Evolutionary conservation across 176 grass and related monocot species (phyloP), one percentile per base, ranked within the genome.

Genomic region (Lolium perenne): DNA sequence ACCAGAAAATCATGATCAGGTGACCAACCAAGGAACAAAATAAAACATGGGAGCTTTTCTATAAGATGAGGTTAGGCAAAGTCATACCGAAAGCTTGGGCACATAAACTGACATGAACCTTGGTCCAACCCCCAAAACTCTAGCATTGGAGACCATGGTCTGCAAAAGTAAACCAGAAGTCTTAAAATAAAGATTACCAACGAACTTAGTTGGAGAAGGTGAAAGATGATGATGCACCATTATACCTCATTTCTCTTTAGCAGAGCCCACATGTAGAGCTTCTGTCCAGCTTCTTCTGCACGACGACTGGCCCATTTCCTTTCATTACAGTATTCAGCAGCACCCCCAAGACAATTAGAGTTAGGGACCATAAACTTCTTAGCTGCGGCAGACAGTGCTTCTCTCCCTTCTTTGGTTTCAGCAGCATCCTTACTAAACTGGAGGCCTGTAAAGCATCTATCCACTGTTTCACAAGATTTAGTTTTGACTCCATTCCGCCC

Each of bases 71-170:
- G 64, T 35, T 53, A 77, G 40, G 55, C n/a, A 56, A 71, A 82
- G 75, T 35, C 82, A 77, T 95, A 98, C 97, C 67, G 88, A 94
- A 82, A 95, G 87, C 66, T 91, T 95, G 56, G 90, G 88, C 49
- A 98, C 76, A 78, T 98, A 95, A 82, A 95, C 70, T 88, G 97
- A 94, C 93, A 95, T 92, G 73, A 98, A 98, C 85, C 88, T 98
- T 49, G 94, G 94, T 84, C 97, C 97, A 57, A 98, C 82, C 82
- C 92, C 97, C 76, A 95, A 65, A 86, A 98, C 94, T 91, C 94
- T 94, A 71, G 94, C 94, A 86, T 85, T 84, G 67, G 86, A 91
- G 82, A 92, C 61, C 26, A 91, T 41, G 68, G 89, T 71, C 97
- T 98, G 92, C 60, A 89, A 87, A 91, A 76, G 70, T 8, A 38